Percentiles rank a stretch among this genome's conserved stretches.
These are phyloP conservation scores for Aaosphaeria arxii DNA, from an alignment of 2,329 filamentous ascomycete genomes.

Conservation along the genomic window DNA sequence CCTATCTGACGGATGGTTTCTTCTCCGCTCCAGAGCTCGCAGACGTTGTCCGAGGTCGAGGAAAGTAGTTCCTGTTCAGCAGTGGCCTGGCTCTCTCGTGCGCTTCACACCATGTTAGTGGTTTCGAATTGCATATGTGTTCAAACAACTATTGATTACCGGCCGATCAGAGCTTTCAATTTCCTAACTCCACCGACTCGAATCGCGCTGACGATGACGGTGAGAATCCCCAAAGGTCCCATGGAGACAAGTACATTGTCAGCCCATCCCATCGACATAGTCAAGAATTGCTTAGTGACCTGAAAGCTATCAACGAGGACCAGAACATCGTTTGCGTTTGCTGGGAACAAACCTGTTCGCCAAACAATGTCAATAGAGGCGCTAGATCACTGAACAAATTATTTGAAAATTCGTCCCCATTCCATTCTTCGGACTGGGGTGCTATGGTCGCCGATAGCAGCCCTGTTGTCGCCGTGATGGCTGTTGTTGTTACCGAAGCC, in stretches of 20 bases:
- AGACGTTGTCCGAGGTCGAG: constrained; percentile 26
- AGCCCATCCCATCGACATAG: constrained; percentile 23
- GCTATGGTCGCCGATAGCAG: neutral
- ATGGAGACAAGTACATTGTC: constrained; percentile 17
- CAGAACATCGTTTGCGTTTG: no score
- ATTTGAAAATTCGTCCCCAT: constrained; percentile 1
- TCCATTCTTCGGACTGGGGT: neutral
- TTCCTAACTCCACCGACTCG: constrained; percentile 14
- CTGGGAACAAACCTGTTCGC: constrained; percentile 21
- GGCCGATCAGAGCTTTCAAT: constrained; percentile 21
- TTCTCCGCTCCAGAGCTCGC: constrained; percentile 20
- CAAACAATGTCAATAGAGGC: constrained; percentile 37
- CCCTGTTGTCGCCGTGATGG: no score
- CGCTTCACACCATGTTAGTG: constrained; percentile 1
- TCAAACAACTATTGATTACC: neutral
- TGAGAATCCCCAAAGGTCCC: constrained; percentile 27
- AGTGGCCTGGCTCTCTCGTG: constrained; percentile 2
- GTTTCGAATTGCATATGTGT: neutral
- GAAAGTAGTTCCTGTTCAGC: constrained; percentile 30
- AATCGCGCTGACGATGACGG: constrained; percentile 18
- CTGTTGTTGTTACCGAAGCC: no score
- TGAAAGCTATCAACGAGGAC: no score
- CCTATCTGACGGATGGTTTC: constrained; percentile 10
- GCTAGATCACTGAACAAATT: constrained; percentile 16
- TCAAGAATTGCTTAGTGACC: constrained; percentile 41